Conservation (phyloP, 1,139 yeast genomes). For the Taphrina betulina region DNA sequence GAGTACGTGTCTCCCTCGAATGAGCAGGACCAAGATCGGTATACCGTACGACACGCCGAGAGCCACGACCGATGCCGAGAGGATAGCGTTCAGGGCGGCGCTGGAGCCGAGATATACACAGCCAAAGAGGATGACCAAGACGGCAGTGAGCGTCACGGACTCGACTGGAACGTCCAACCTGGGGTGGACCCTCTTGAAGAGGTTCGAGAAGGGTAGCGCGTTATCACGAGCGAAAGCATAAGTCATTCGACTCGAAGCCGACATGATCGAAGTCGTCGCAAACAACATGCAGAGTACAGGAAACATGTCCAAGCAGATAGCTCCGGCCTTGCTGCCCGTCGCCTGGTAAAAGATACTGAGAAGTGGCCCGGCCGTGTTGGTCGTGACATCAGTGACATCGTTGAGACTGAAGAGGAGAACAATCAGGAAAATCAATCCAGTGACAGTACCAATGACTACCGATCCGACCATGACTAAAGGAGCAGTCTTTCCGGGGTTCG, state of each 20-base stretch:
- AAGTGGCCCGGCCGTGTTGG: constrained; percentile 20
- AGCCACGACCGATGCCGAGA: constrained; percentile 79
- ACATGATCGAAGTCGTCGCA: constrained; percentile 71
- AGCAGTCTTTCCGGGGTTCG: constrained; percentile 58
- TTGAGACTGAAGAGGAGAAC: constrained; percentile 73
- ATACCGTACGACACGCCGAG: constrained; percentile 74
- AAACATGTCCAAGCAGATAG: constrained; percentile 64
- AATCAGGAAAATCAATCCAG: constrained; percentile 69
- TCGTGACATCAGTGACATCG: constrained; percentile 54
- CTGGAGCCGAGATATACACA: constrained; percentile 63
- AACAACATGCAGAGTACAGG: constrained; percentile 70
- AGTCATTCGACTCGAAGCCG: constrained; percentile 79
- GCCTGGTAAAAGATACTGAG: constrained; percentile 70
- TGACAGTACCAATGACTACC: constrained; percentile 61
- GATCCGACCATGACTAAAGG: constrained; percentile 73
- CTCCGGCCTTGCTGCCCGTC: constrained; percentile 55
- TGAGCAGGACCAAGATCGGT: constrained; percentile 64
- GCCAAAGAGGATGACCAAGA: constrained; percentile 60
- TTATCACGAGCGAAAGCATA: constrained; percentile 83
- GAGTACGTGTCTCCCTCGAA: constrained; percentile 62
- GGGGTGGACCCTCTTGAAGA: constrained; percentile 66
- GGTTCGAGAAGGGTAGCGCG: constrained; percentile 64
- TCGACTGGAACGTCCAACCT: constrained; percentile 65
- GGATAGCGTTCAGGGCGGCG: constrained; percentile 78
- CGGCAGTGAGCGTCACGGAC: constrained; percentile 69